Conservation (phyloP, 306 rosid species). For the Cicer arietinum region DNA sequence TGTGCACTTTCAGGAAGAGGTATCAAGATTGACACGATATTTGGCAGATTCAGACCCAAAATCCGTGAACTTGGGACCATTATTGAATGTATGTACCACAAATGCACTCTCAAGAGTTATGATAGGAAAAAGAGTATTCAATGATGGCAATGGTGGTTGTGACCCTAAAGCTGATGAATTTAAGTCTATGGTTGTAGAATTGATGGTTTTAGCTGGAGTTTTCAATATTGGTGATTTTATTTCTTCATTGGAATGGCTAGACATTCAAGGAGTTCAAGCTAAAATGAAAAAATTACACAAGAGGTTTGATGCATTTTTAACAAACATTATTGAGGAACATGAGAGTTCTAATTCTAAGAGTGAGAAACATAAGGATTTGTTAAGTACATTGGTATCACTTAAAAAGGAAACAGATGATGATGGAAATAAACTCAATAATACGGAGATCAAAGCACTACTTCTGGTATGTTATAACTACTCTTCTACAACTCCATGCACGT, state of each 20-base stretch:
- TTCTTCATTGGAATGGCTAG: slow-evolving; percentile 72
- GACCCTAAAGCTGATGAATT: slow-evolving; percentile 73
- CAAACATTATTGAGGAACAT: slow-evolving; percentile 64
- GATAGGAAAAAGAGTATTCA: slow-evolving; percentile 73
- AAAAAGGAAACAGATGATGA: slow-evolving; percentile 47
- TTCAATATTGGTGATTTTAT: slow-evolving; percentile 81
- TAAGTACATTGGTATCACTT: slow-evolving; percentile 63
- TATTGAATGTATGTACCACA: slow-evolving; percentile 67
- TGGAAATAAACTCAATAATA: slow-evolving; percentile 60
- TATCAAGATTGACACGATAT: slow-evolving; percentile 51
- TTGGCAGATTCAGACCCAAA: slow-evolving; percentile 52
- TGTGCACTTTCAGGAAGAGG: slow-evolving; percentile 63
- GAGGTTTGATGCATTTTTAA: slow-evolving; percentile 72
- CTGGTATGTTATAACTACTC: slow-evolving; percentile 54
- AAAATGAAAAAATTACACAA: slow-evolving; percentile 84
- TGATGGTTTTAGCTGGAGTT: slow-evolving; percentile 78
- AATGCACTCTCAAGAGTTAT: slow-evolving; percentile 71
- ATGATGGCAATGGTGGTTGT: slow-evolving; percentile 55
- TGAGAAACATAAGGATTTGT: slow-evolving; percentile 58
- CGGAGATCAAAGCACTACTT: slow-evolving; percentile 79
- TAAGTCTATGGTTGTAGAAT: slow-evolving; percentile 73
- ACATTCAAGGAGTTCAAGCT: slow-evolving; percentile 69
- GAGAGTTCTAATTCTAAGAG: slow-evolving; percentile 14
- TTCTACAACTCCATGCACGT: neutral
- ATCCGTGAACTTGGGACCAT: slow-evolving; percentile 58